Evolutionary conservation across 1,284 basidiomycete genomes (phyloP).

Genomic region (Cutaneotrichosporon cutaneum): DNA sequence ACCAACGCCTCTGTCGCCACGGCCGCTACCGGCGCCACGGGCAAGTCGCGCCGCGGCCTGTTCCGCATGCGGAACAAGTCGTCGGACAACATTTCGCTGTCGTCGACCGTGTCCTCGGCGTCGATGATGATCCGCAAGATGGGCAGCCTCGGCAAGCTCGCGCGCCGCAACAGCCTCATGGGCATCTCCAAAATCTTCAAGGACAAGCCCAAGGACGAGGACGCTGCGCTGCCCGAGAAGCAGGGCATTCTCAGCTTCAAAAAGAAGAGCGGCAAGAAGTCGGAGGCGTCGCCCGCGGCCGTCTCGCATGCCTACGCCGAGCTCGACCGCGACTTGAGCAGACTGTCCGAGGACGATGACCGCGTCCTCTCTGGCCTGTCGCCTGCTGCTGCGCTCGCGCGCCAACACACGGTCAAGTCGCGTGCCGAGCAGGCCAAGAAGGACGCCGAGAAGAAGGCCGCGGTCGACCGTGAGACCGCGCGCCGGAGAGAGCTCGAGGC

Average conservation of each 20-base stretch:
- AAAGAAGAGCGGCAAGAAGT: conserved; percentile 51
- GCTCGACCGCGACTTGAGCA: conserved; percentile 78
- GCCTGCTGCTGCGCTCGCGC: conserved; percentile 85
- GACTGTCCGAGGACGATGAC: conserved; percentile 55
- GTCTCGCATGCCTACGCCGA: conserved; percentile 84
- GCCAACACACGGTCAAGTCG: conserved; percentile 71
- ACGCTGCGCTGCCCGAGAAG: conserved; percentile 52
- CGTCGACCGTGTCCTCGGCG: conserved; percentile 92
- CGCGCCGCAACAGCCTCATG: conserved; percentile 78
- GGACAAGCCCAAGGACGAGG: conserved; percentile 71
- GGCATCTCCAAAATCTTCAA: conserved; percentile 94
- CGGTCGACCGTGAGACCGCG: conserved; percentile 9
- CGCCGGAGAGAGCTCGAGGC: neutral
- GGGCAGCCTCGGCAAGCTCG: conserved; percentile 88
- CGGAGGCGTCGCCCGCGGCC: conserved; percentile 65
- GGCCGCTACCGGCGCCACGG: neutral
- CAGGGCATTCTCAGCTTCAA: conserved; percentile 46
- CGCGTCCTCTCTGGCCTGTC: conserved; percentile 73
- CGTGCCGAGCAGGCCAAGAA: conserved; percentile 66
- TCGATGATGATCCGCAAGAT: conserved; percentile 97
- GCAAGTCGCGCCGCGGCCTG: conserved; percentile 43
- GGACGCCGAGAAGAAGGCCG: conserved; percentile 27
- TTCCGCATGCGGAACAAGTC: conserved; percentile 93
- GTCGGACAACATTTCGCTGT: conserved; percentile 95
- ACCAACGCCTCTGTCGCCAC: conserved; percentile 23